phyloP scores from a whole-genome alignment of 1,284 basidiomycete species.

The Neotropicomus parvogracilis region DNA sequence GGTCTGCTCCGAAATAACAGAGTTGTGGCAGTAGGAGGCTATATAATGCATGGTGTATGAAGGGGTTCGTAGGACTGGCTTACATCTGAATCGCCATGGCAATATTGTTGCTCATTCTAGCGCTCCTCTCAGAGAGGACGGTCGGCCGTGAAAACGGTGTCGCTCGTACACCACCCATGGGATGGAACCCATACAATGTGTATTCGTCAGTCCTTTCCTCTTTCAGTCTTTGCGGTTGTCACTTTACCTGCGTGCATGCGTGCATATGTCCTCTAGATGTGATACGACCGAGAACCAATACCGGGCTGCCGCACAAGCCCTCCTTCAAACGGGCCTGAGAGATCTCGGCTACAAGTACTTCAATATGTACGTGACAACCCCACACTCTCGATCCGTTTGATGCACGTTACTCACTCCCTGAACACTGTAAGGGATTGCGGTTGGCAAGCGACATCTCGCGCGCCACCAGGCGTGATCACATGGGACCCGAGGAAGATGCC shows the following conservation, averaged over 20 bases:
- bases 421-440: slow-evolving; percentile 10
- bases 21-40: no score
- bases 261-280: not conserved
- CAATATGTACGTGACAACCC: not conserved
- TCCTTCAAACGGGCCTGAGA: not conserved
- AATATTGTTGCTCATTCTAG: not conserved
- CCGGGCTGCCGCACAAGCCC: not conserved
- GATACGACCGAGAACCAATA: not conserved
- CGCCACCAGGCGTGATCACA: slow-evolving; percentile 2
- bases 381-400: not conserved
- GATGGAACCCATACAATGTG: not conserved
- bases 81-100: no score
- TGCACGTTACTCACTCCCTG: not conserved
- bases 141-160: not conserved
- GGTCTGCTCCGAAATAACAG: no score
- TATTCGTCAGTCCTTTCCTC: not conserved
- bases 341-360: not conserved
- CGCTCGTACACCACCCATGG: not conserved
- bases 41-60: no score
- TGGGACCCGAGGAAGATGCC: slow-evolving; percentile 10
- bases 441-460: slow-evolving; percentile 10
- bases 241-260: no score
- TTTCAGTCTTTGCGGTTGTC: not conserved
- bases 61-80: no score
- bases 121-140: not conserved